Percentiles rank a stretch among this genome's conserved stretches.
These are phyloP conservation scores for Paramecium pentaurelia DNA, from an alignment of 73 alveolate genomes.

Conservation along the genomic window DNA sequence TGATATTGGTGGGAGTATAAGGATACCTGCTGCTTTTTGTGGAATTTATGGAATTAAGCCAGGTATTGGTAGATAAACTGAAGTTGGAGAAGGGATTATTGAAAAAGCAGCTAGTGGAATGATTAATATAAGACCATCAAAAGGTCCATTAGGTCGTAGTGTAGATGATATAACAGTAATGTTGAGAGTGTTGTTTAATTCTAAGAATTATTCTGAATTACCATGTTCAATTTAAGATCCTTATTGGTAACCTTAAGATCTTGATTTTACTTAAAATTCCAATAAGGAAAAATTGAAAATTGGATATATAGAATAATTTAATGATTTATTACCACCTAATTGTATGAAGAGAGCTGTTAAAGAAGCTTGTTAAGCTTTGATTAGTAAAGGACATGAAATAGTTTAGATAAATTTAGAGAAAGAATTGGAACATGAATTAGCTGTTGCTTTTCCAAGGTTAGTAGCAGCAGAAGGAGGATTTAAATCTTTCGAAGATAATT, in stretches of 20 bases:
- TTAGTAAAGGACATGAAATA: slow-evolving; percentile 59
- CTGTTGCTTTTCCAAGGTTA: neutral
- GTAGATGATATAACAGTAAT: slow-evolving; percentile 64
- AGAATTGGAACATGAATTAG: neutral
- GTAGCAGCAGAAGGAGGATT: slow-evolving; percentile 37
- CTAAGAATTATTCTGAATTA: neutral
- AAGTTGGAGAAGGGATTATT: slow-evolving; percentile 42
- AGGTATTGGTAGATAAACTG: slow-evolving; percentile 63
- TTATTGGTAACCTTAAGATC: neutral
- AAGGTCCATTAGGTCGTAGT: slow-evolving; percentile 68
- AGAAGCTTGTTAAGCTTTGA: slow-evolving; percentile 51
- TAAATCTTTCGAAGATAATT: slow-evolving; percentile 9
- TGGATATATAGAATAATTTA: slow-evolving; percentile 66
- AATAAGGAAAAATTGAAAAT: slow-evolving; percentile 61
- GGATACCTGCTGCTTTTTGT: slow-evolving; percentile 72
- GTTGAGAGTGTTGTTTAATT: neutral
- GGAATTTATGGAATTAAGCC: slow-evolving; percentile 78
- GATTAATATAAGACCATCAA: slow-evolving; percentile 28
- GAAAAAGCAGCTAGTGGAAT: neutral
- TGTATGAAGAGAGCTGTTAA: slow-evolving; percentile 65
- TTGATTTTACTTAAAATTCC: neutral
- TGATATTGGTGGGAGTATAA: slow-evolving; percentile 79
- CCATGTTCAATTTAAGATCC: neutral
- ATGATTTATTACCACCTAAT: slow-evolving; percentile 13
- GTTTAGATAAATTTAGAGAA: slow-evolving; percentile 33